Percentiles rank a stretch among this genome's conserved stretches.
These are phyloP conservation scores for Arthrocladium fulminans DNA, from an alignment of 2,329 filamentous ascomycete species.

Conservation along the genomic window DNA sequence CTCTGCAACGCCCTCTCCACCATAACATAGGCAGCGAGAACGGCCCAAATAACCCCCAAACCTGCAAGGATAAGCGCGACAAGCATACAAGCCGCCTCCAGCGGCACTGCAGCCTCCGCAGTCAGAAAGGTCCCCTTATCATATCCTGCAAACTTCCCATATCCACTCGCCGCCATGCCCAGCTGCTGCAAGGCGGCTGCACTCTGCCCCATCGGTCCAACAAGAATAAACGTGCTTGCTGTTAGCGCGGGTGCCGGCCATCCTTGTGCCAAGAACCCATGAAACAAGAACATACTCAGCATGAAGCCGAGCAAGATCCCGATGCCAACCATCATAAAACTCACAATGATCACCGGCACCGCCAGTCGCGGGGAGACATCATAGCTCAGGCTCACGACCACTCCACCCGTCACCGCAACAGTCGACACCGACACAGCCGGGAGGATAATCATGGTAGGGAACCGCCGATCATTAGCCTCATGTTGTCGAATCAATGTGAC, in stretches of 20 bases:
- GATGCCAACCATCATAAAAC: slow-evolving; percentile 33
- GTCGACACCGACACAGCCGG: slow-evolving; percentile 19
- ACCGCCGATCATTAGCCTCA: slow-evolving; percentile 30
- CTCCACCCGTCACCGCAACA: slow-evolving; percentile 14
- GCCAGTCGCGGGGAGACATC: slow-evolving; percentile 26
- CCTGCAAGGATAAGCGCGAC: slow-evolving; percentile 34
- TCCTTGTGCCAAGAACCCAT: slow-evolving; percentile 16
- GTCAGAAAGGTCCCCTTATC: slow-evolving; percentile 29
- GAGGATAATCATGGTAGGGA: slow-evolving; percentile 29
- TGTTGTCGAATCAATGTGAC: slow-evolving; percentile 28
- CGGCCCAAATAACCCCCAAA: slow-evolving; percentile 35
- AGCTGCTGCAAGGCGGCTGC: slow-evolving; percentile 31
- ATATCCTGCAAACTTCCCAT: slow-evolving; percentile 28
- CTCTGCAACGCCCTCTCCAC: slow-evolving; percentile 9
- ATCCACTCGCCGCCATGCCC: slow-evolving; percentile 26
- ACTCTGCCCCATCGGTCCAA: slow-evolving; percentile 32
- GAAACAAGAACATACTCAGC: slow-evolving; percentile 26
- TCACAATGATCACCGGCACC: slow-evolving; percentile 32
- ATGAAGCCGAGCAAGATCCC: slow-evolving; percentile 26
- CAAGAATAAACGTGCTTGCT: slow-evolving; percentile 32
- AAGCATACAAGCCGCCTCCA: slow-evolving; percentile 31
- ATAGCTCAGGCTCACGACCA: slow-evolving; percentile 11
- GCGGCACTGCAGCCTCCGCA: slow-evolving; percentile 24
- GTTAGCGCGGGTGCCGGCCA: slow-evolving; percentile 22
- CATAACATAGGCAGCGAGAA: slow-evolving; percentile 28